A percentile compares a stretch with the other conserved stretches of the same genome.
Evolutionary conservation across 257 asterid species (phyloP).

Genomic region (Striga asiatica): DNA sequence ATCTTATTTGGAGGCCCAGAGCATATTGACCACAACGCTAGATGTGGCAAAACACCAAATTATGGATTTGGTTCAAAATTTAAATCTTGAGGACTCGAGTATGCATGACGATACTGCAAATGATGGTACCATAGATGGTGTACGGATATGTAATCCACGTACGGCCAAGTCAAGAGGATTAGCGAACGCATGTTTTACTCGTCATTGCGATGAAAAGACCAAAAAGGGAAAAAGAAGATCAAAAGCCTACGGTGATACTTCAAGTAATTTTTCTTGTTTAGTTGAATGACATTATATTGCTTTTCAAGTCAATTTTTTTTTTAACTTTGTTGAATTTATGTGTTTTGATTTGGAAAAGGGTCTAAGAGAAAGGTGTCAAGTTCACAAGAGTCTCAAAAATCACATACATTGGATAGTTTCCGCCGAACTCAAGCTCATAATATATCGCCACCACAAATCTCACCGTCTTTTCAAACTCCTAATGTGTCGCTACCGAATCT

Average conservation of each 20-base stretch:
- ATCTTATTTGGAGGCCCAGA: background rate
- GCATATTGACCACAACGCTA: background rate
- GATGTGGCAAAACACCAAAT: background rate
- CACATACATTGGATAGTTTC: too few relatives aligned
- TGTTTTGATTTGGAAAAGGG: too few relatives aligned
- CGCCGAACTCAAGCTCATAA: too few relatives aligned
- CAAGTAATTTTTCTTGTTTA: background rate
- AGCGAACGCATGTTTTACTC: too few relatives aligned
- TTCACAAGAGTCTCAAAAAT: too few relatives aligned
- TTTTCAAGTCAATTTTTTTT: too few relatives aligned
- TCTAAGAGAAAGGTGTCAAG: too few relatives aligned
- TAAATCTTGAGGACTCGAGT: background rate
- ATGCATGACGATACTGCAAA: background rate
- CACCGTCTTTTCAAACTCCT: too few relatives aligned
- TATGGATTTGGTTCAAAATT: background rate
- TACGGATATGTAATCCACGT: background rate
- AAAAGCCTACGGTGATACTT: background rate
- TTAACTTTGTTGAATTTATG: background rate
- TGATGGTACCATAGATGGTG: background rate
- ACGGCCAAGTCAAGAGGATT: background rate
- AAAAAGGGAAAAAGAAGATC: background rate
- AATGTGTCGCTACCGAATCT: too few relatives aligned
- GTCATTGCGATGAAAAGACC: too few relatives aligned
- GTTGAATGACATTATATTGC: too few relatives aligned
- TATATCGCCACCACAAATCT: too few relatives aligned